Evolutionary conservation across 2,329 filamentous ascomycete genomes (phyloP), one percentile per base, ranked within the genome.

Genomic region (Colletotrichum sidae): DNA sequence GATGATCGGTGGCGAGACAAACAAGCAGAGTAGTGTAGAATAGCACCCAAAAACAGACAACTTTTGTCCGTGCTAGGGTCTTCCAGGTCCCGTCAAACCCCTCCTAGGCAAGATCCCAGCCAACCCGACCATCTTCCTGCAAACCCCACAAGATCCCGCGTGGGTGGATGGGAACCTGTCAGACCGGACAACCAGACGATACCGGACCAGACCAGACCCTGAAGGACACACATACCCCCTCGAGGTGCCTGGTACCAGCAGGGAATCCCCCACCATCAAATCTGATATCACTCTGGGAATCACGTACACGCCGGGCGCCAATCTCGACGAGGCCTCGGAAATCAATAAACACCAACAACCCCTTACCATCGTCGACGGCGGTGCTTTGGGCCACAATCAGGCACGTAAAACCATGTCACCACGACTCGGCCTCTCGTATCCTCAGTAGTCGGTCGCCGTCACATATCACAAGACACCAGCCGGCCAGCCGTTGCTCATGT

Each of bases 71-170:
- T 60, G 49, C 54, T 53, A 65, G 60, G 60, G 39, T 60, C 42
- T 44, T 65, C 54, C 17, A 17, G 17, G 17, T 17, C 17, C 61
- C 54, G 50, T 60, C 45, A 41, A 46, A 35, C 52, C 52, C 50
- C 50, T 49, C 47, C 25, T 25, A 25, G 25, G 45, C 25, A 46
- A 50, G 41, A 57, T 45, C 53, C 52, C 53, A 56, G 59, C 38
- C 56, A 35, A 53, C 39, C 42, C 42, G 61, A 60, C 35, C 35
- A 38, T 56, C 58, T 46, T 47, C 58, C 62, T 46, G 46, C 52
- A 41, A 65, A 67, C 64, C 64, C 64, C 64, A 67, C 60, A 55
- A 25, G 37, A 59, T 67, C 60, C 64, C 60, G 54, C 54, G 44
- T 41, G 60, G 64, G 49, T 34, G 50, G 60, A 51, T 55, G 61